Percentiles rank a stretch among this genome's conserved stretches.
phyloP scores from a whole-genome alignment of 1,139 yeast genomes.

The Candida sp. region DNA sequence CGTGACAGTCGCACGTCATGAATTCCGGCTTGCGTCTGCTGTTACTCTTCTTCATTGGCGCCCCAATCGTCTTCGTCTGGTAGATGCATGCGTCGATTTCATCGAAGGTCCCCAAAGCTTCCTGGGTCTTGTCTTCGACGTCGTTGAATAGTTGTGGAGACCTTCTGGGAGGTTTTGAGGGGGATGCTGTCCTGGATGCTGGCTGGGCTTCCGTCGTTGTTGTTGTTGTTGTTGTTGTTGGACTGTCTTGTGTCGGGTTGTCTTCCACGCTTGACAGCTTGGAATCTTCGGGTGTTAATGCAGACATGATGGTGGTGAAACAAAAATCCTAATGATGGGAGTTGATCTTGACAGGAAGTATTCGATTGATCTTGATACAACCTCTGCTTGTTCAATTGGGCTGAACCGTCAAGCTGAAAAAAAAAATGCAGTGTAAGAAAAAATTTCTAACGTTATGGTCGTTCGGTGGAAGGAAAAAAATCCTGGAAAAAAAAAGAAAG shows the following conservation, averaged over 20 bases:
- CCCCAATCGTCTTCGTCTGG: constrained; percentile 61
- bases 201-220: no score
- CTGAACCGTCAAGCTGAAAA: no score
- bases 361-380: no score
- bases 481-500: no score
- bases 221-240: constrained; percentile 3
- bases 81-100: constrained; percentile 65
- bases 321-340: no score
- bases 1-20: constrained; percentile 91
- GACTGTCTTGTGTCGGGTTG: not conserved
- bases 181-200: constrained; percentile 4
- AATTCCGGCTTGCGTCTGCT: constrained; percentile 46
- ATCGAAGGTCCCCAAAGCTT: constrained; percentile 65
- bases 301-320: constrained; percentile 4
- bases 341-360: no score
- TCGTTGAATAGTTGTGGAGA: constrained; percentile 44
- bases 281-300: not conserved
- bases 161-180: not conserved
- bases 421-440: no score
- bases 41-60: constrained; percentile 26
- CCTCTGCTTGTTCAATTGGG: no score
- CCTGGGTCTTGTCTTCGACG: constrained; percentile 66
- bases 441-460: no score
- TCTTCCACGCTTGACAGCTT: no score
- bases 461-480: no score